These are phyloP conservation scores for Circinella minor DNA, from an alignment of 371 early-diverging fungal genomes.

Conservation along the genomic window DNA sequence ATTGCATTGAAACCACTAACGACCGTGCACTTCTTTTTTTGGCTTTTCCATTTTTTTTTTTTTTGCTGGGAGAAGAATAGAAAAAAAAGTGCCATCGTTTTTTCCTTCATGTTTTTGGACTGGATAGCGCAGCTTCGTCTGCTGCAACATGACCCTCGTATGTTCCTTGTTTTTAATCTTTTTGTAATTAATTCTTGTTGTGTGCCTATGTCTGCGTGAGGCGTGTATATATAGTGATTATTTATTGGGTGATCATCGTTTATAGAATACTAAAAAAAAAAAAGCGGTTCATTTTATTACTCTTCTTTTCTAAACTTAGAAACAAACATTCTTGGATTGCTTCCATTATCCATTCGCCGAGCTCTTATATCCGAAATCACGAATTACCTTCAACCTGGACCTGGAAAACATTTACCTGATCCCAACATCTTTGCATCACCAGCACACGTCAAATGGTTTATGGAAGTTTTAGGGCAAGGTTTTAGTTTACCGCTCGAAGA, in stretches of 20 bases:
- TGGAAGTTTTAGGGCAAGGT: conserved; percentile 86
- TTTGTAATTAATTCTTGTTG: conserved; percentile 5
- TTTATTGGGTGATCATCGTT: not conserved
- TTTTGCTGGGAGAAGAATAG: not conserved
- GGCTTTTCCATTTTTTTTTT: not conserved
- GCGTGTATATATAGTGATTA: too few relatives aligned
- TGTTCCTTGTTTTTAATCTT: conserved; percentile 15
- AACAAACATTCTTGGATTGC: conserved; percentile 65
- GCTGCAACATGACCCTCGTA: conserved; percentile 73
- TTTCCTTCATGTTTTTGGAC: conserved; percentile 66
- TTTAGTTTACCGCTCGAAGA: conserved; percentile 82
- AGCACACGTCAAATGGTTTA: conserved; percentile 82
- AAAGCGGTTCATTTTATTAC: not conserved
- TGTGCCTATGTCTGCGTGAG: not conserved
- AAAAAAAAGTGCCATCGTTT: too few relatives aligned
- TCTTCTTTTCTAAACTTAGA: conserved; percentile 36
- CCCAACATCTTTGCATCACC: conserved; percentile 62
- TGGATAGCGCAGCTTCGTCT: conserved; percentile 71
- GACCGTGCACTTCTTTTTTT: not conserved
- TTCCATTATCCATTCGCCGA: conserved; percentile 69
- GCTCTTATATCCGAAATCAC: conserved; percentile 70
- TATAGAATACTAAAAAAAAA: not conserved
- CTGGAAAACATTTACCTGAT: conserved; percentile 49
- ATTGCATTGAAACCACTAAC: not conserved
- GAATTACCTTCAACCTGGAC: conserved; percentile 51